Base-by-base conservation (phyloP, 345 rosid species). In the Hibiscus syriacus region DNA sequence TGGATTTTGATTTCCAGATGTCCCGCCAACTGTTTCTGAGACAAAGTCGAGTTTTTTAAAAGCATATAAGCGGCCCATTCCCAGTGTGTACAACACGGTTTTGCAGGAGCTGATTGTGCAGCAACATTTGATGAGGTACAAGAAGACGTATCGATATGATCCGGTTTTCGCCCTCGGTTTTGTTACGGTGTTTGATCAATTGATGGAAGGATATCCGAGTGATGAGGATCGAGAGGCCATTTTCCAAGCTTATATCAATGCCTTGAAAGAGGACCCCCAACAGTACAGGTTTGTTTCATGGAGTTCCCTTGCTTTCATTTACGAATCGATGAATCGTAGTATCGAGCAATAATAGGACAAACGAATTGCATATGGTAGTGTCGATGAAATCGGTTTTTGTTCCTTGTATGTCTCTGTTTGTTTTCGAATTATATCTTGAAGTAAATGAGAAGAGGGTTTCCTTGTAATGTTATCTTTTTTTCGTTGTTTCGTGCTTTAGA, bases 181-280 rank as follows among this genome's bases (percentile, higher is more conserved):
- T 54, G 99, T 94, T 56, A 94, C 99, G 30, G 92, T 94, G 3
- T 94, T 81, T 64, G 95, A 94, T 82, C 92, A 88, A 74, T 97
- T 94, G 81, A 94, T 94, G 97, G 97, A 94, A 72, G 99, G 99
- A 17, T 94, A 91, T 70, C 96, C 96, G 10, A 85, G 94, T 67
- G 96, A 90, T 50, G 86, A 89, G 77, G 99, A 94, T 43, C 87
- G 92, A 41, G 92, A 94, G 55, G 80, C 87, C 72, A 87, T 94
- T 57, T 94, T 94, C 67, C 81, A 83, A 80, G 96, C 97, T 5
- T 94, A 94, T 71, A 70, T 94, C 1, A 73, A 77, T 38, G 95
- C 99, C 13, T 79, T 94, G 76, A 79, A 84, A 12, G 99, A 94
- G 87, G 95, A 91, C 29, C 99, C 99, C 0, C 73, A 83, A 73